These are phyloP conservation scores for Flaveria floridana DNA, from an alignment of 140 eudicot genomes.

Conservation along the genomic window DNA sequence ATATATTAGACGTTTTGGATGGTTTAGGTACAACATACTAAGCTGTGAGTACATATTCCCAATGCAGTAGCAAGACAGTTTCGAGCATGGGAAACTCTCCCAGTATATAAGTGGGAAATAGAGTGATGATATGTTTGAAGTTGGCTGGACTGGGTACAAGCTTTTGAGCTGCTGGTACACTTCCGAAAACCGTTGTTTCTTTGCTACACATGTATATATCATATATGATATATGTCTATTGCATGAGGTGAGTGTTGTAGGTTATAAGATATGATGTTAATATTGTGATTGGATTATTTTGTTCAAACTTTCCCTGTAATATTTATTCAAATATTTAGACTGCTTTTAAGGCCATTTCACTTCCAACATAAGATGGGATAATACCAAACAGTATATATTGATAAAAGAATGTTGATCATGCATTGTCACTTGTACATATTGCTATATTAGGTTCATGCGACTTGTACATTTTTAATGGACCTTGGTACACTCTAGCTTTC, in stretches of 20 bases:
- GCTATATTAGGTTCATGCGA: not conserved
- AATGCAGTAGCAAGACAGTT: slow-evolving; percentile 14
- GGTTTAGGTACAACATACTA: slow-evolving; percentile 56
- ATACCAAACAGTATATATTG: not conserved
- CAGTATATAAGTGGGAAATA: slow-evolving; percentile 9
- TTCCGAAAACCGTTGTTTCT: not conserved
- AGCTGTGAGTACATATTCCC: slow-evolving; percentile 30
- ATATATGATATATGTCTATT: slow-evolving; percentile 9
- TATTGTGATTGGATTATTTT: slow-evolving; percentile 14
- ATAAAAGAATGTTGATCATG: not conserved
- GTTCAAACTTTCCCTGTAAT: not conserved
- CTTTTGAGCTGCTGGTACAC: slow-evolving; percentile 35
- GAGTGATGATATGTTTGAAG: slow-evolving; percentile 38
- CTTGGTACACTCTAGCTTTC: not conserved
- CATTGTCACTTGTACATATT: not conserved
- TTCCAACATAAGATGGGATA: not conserved
- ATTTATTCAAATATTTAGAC: not conserved
- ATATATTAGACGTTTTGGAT: slow-evolving; percentile 65
- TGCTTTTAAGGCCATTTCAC: not conserved
- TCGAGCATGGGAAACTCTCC: not conserved
- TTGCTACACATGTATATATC: slow-evolving; percentile 8
- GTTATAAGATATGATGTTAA: slow-evolving; percentile 28
- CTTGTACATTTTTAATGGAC: not conserved
- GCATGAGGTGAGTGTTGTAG: slow-evolving; percentile 27
- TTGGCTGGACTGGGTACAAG: slow-evolving; percentile 37